Evolutionary conservation across 1,284 basidiomycete species (phyloP).

Genomic region (Boletus smithii): DNA sequence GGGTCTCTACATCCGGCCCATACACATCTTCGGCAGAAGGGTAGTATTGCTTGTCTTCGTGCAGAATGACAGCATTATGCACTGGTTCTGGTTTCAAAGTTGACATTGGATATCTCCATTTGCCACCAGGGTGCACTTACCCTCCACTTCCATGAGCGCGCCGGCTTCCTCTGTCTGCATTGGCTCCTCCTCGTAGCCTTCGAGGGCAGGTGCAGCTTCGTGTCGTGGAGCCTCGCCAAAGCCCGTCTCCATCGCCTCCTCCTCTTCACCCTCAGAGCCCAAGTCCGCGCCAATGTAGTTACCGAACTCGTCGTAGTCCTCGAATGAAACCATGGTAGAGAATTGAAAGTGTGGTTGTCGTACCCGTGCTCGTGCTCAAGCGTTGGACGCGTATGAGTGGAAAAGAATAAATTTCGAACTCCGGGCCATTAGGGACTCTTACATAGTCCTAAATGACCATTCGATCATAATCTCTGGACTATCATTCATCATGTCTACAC

Average conservation of each 20-base stretch:
- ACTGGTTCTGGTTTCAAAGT: constrained; percentile 50
- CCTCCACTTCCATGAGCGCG: constrained; percentile 80
- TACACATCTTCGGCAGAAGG: constrained; percentile 91
- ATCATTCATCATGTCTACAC: constrained; percentile 38
- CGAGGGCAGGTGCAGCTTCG: constrained; percentile 50
- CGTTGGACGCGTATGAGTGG: constrained; percentile 21
- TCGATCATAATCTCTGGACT: constrained; percentile 1
- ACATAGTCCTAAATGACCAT: constrained; percentile 12
- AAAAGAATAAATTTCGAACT: constrained; percentile 35
- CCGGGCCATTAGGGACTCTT: constrained; percentile 19
- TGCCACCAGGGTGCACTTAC: constrained; percentile 40
- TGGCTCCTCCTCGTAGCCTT: constrained; percentile 73
- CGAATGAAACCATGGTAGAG: constrained; percentile 67
- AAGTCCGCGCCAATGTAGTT: constrained; percentile 95
- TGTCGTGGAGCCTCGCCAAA: constrained; percentile 40
- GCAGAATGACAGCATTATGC: constrained; percentile 86
- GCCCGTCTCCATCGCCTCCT: constrained; percentile 54
- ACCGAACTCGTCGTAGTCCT: constrained; percentile 90
- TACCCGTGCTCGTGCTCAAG: constrained; percentile 7
- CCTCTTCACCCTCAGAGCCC: constrained; percentile 79
- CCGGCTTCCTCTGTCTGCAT: constrained; percentile 54
- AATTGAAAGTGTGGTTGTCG: constrained; percentile 3
- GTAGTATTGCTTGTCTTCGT: constrained; percentile 99
- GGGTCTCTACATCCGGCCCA: constrained; percentile 89
- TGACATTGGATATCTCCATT: constrained; percentile 1